Conservation (phyloP, 257 asterid species). For the Osmanthus fragrans region DNA sequence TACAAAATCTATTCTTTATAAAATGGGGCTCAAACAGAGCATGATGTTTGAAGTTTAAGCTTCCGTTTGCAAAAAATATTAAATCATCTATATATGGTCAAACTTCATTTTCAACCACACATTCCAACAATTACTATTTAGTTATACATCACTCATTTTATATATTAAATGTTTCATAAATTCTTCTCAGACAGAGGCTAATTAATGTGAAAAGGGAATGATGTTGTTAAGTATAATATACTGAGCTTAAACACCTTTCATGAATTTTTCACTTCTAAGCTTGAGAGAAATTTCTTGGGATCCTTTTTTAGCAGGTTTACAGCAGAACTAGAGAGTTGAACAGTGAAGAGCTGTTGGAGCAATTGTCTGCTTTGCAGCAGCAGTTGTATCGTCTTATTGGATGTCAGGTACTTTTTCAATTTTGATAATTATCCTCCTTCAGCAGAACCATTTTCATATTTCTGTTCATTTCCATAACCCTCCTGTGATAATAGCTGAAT, state of each 20-base stretch:
- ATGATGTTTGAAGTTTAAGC: background rate
- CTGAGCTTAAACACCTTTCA: conserved; percentile 2
- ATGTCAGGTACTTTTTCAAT: conserved; percentile 67
- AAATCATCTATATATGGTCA: no score
- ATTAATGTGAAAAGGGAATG: background rate
- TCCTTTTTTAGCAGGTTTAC: conserved; percentile 62
- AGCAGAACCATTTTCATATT: background rate
- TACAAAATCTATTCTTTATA: no score
- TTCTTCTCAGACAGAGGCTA: no score
- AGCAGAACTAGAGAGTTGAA: conserved; percentile 89
- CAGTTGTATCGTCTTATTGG: conserved; percentile 87
- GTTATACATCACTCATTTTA: no score
- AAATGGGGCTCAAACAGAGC: no score
- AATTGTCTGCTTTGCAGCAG: conserved; percentile 92
- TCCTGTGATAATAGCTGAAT: background rate
- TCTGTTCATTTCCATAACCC: background rate
- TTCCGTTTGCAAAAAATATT: no score
- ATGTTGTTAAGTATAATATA: background rate
- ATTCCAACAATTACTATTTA: no score
- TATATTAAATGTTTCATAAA: no score
- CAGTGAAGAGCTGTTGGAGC: conserved; percentile 86
- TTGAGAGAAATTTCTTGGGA: conserved; percentile 19
- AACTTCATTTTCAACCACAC: no score
- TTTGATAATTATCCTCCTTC: background rate
- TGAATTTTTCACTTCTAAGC: background rate